A percentile compares a stretch with the other conserved stretches of the same genome.
These are phyloP conservation scores for Raffaelea albimanens DNA, from an alignment of 2,329 filamentous ascomycete species.

Conservation along the genomic window DNA sequence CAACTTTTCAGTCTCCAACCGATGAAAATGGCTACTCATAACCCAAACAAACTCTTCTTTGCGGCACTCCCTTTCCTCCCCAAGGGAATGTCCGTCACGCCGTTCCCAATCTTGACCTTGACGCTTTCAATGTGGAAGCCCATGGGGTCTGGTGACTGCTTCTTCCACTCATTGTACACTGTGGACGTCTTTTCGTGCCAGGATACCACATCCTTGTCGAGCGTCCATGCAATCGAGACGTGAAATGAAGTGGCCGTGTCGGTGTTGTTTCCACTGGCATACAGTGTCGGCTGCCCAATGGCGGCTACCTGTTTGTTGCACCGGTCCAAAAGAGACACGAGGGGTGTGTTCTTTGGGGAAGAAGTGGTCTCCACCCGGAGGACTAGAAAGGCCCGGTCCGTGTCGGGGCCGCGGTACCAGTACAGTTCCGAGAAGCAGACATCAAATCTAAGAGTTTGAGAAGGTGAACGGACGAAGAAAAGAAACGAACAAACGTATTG, in stretches of 20 bases:
- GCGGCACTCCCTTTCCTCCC: background rate
- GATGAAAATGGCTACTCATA: too few species aligned
- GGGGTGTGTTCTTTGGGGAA: conserved; percentile 33
- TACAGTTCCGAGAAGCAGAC: conserved; percentile 29
- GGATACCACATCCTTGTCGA: conserved; percentile 41
- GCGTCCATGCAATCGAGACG: conserved; percentile 80
- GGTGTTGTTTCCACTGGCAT: conserved; percentile 27
- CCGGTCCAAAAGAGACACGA: conserved; percentile 53
- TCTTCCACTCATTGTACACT: conserved; percentile 16
- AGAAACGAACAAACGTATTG: too few species aligned
- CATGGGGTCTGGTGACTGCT: conserved; percentile 22
- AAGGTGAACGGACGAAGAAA: background rate
- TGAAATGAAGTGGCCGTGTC: conserved; percentile 49
- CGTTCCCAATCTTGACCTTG: conserved; percentile 69
- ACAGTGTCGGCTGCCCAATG: conserved; percentile 63
- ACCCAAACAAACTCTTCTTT: background rate
- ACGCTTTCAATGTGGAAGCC: conserved; percentile 48
- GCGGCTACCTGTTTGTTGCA: conserved; percentile 54
- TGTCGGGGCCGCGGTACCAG: conserved; percentile 44
- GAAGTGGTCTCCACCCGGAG: conserved; percentile 42
- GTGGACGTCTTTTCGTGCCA: conserved; percentile 26
- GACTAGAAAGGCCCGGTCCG: conserved; percentile 77
- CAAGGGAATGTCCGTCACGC: conserved; percentile 40
- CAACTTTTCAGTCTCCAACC: too few species aligned
- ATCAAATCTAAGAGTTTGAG: conserved; percentile 19